Base-by-base conservation (phyloP, 2,329 filamentous ascomycete genomes). In the Arthrobotrys conoides region DNA sequence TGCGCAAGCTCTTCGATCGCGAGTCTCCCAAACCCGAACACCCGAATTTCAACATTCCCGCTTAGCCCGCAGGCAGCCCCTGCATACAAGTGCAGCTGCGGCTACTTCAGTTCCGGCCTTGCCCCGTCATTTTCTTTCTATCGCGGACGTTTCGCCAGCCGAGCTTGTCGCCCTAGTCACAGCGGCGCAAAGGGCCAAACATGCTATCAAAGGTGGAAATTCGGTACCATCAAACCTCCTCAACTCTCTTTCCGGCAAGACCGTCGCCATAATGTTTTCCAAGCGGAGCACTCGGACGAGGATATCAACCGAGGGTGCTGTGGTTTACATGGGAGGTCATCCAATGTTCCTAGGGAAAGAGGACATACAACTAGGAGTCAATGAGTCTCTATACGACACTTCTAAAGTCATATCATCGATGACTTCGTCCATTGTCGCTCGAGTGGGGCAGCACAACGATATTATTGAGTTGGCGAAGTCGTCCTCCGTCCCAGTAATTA, bases 271-370 rank as follows among this genome's bases (percentile, higher is more conserved):
- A 90, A 93, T 96, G 88, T 99, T 99, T 87, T 96, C 89, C 88
- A 99, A 99, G 87, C 91, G 94, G 81, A 96, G 92, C 82, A 99
- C 96, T 12, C 90, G 96, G 77, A 99, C 96, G 12, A 91, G 96
- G 80, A 91, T 99, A 36, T 97, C 94, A 0, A 97, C 94, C 0
- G 96, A 99, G 87, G 92, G 92, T 6, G 96, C 96, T 12, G 91
- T 97, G 44, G 89, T 91, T n/a, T 87, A 93, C 76, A 89, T 99
- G 87, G 94, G 94, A 44, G 96, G 95, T 0, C 92, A 97, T 82
- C 91, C 96, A 22, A 97, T 99, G 94, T 99, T 99, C 84, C 85
- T 99, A 75, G 94, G 94, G 82, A 96, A 94, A 83, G 91, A 96
- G 70, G 96, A 99, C 83, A 99, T 99, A 80, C 96, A 99, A 85